Conservation (phyloP, 1,284 basidiomycete genomes). For the Moesziomyces globuligerus region DNA sequence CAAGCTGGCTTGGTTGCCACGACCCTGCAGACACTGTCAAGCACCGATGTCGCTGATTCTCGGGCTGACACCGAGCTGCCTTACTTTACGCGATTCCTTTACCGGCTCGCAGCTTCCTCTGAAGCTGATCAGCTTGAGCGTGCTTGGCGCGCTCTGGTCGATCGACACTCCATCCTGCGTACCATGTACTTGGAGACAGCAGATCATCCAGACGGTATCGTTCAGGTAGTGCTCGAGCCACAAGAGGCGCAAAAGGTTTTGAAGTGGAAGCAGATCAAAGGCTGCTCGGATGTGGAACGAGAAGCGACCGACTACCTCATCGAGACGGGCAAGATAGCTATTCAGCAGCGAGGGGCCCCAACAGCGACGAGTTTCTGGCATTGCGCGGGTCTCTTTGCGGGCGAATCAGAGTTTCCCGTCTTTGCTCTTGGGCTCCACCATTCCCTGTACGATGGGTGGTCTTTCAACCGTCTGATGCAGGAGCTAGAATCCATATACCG, state of each 20-base stretch:
- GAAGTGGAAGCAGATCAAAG: background rate
- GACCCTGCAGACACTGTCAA: background rate
- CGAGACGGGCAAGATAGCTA: background rate
- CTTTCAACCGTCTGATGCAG: background rate
- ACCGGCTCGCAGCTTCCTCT: slow-evolving; percentile 1
- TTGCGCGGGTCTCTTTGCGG: background rate
- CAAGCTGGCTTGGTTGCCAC: slow-evolving; percentile 4
- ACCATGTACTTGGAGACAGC: slow-evolving; percentile 1
- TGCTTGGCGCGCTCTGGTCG: slow-evolving; percentile 7
- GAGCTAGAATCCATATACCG: slow-evolving; percentile 3
- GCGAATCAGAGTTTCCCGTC: background rate
- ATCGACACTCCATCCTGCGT: slow-evolving; percentile 1
- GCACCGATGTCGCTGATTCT: background rate
- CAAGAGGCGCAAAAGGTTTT: background rate
- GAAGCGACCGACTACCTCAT: background rate
- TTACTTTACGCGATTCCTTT: slow-evolving; percentile 7
- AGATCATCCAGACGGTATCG: slow-evolving; percentile 3
- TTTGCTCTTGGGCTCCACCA: slow-evolving; percentile 6
- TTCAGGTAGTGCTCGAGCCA: slow-evolving; percentile 5
- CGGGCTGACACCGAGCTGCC: background rate
- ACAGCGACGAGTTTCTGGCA: background rate
- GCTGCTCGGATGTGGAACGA: background rate
- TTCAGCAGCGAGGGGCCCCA: background rate
- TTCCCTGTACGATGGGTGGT: slow-evolving; percentile 7
- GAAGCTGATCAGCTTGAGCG: background rate